Percentiles rank a stretch among this genome's conserved stretches.
These are phyloP conservation scores for Cryptosporidium parvum DNA, from an alignment of 169 alveolate species.

Conservation along the genomic window DNA sequence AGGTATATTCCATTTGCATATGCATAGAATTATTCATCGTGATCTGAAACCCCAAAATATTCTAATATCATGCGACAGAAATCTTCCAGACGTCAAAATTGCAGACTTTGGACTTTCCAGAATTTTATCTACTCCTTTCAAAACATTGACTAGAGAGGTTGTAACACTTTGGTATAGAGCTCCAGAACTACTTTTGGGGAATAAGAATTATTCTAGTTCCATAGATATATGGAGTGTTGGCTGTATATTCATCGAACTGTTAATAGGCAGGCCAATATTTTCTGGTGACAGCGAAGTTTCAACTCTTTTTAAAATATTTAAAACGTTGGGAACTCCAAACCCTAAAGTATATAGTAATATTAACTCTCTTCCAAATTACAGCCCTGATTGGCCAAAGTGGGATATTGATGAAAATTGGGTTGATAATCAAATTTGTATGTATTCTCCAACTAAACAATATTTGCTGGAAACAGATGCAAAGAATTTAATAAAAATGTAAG, in stretches of 20 bases:
- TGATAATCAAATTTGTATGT: slow-evolving; percentile 32
- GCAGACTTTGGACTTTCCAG: slow-evolving; percentile 93
- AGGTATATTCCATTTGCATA: slow-evolving; percentile 88
- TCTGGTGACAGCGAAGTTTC: slow-evolving; percentile 89
- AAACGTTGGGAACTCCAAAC: slow-evolving; percentile 92
- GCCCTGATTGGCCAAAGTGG: slow-evolving; percentile 71
- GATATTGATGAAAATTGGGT: slow-evolving; percentile 65
- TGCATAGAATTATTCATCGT: slow-evolving; percentile 91
- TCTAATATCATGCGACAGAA: slow-evolving; percentile 61
- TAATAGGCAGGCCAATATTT: slow-evolving; percentile 89
- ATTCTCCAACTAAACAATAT: slow-evolving; percentile 22
- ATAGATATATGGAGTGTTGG: slow-evolving; percentile 98
- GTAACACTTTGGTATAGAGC: slow-evolving; percentile 98
- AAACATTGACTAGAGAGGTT: slow-evolving; percentile 94
- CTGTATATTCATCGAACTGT: slow-evolving; percentile 93
- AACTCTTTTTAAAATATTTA: slow-evolving; percentile 89
- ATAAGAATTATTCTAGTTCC: slow-evolving; percentile 92
- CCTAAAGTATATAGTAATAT: slow-evolving; percentile 59
- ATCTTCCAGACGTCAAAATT: slow-evolving; percentile 80
- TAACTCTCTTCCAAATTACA: slow-evolving; percentile 43
- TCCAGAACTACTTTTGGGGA: slow-evolving; percentile 97
- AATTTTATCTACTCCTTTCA: slow-evolving; percentile 82
- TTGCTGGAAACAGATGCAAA: slow-evolving; percentile 40
- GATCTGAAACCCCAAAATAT: slow-evolving; percentile 91
- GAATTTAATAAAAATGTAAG: slow-evolving; percentile 64